Percentiles rank a stretch among this genome's conserved stretches.
Conservation (phyloP, 345 rosid genomes). For the Linum lewisii region DNA sequence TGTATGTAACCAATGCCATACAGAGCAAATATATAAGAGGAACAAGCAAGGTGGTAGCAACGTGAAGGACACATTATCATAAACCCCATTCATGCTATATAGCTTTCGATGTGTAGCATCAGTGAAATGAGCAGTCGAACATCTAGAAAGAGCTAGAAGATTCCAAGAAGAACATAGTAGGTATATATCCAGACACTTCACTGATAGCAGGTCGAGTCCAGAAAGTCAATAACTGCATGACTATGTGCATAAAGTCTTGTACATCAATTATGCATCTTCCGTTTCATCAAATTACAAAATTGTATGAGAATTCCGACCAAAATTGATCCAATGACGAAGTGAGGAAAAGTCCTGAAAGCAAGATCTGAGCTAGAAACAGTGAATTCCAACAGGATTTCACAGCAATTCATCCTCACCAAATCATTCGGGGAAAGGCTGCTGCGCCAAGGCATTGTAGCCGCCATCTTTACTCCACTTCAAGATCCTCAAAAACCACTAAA, state of each 20-base stretch:
- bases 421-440: slow-evolving; percentile 58
- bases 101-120: background rate
- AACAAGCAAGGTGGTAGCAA: background rate
- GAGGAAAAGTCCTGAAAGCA: background rate
- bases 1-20: background rate
- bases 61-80: background rate
- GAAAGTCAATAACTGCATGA: background rate
- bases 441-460: slow-evolving; percentile 84
- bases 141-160: no score
- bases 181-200: no score
- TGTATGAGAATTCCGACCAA: background rate
- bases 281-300: no score
- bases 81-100: background rate
- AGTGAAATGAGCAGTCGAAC: no score
- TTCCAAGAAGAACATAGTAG: no score
- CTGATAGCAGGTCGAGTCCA: no score
- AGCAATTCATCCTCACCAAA: slow-evolving; percentile 28
- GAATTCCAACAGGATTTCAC: no score
- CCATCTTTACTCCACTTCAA: slow-evolving; percentile 46
- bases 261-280: background rate
- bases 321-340: background rate
- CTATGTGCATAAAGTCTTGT: background rate
- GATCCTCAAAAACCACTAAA: slow-evolving; percentile 19
- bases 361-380: slow-evolving; percentile 15
- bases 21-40: background rate